Evolutionary conservation across 176 grass and related monocot genomes (phyloP).

Genomic region (Echinochloa phyllopogon): DNA sequence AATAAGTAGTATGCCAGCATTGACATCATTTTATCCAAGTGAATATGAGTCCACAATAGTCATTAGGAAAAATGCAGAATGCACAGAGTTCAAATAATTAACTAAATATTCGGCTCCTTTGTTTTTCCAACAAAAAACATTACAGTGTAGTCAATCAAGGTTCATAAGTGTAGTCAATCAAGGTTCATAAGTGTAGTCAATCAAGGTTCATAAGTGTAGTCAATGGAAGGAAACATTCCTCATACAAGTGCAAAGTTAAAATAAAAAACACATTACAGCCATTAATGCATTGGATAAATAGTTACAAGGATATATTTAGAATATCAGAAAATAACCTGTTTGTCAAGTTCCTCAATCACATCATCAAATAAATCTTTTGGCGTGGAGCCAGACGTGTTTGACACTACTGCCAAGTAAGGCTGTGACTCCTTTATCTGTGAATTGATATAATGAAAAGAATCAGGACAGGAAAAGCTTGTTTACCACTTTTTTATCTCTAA

Average conservation of each 20-base stretch:
- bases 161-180: neutral
- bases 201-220: neutral
- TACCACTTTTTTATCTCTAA: neutral
- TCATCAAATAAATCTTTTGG: constrained; percentile 94
- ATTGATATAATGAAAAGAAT: constrained; percentile 42
- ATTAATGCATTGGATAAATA: neutral
- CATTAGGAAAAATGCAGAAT: neutral
- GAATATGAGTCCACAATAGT: neutral
- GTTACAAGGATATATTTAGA: constrained; percentile 27
- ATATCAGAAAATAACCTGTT: constrained; percentile 65
- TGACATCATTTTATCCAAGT: neutral
- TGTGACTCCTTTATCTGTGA: constrained; percentile 81
- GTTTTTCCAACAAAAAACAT: neutral
- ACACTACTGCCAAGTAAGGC: constrained; percentile 72
- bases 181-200: neutral
- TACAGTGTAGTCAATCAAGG: neutral
- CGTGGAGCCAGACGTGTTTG: constrained; percentile 77
- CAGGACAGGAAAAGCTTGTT: neutral
- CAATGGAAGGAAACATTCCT: neutral
- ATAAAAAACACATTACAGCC: neutral
- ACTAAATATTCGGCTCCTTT: neutral
- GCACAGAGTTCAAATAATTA: neutral
- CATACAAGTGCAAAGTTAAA: neutral
- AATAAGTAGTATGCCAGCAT: neutral
- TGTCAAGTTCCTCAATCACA: constrained; percentile 87